Conservation (phyloP, 257 asterid genomes). For the Penstemon newberryi region DNA sequence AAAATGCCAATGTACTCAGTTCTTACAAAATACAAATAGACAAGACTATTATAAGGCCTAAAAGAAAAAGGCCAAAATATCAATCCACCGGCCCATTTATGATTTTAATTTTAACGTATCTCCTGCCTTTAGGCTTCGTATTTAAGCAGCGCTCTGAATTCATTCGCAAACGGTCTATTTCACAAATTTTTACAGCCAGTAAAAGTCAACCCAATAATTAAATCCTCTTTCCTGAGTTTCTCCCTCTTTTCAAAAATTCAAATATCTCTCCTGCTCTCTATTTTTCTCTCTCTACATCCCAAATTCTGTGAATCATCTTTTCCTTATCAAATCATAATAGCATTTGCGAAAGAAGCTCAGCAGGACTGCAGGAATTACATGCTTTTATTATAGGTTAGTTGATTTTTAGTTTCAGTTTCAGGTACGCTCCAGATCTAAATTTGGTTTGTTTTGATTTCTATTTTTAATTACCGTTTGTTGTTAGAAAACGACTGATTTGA, state of each 20-base stretch:
- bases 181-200: conserved; percentile 28
- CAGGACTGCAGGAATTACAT: no score
- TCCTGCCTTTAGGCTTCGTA: no score
- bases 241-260: conserved; percentile 30
- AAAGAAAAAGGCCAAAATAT: no score
- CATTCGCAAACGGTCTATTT: conserved; percentile 10
- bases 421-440: conserved; percentile 36
- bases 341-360: no score
- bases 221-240: background rate
- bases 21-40: no score
- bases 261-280: conserved; percentile 21
- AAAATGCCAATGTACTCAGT: no score
- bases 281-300: conserved; percentile 28
- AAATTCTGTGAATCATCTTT: conserved; percentile 7
- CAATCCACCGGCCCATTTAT: no score
- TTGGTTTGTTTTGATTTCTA: background rate
- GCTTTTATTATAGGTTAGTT: background rate
- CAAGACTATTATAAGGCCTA: no score
- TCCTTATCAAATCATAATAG: conserved; percentile 1
- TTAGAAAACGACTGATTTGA: background rate
- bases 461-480: conserved; percentile 5
- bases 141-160: no score
- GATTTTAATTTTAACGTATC: no score
- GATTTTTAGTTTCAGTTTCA: conserved; percentile 24
- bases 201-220: conserved; percentile 1